A percentile compares a stretch with the other conserved stretches of the same genome.
phyloP scores from a whole-genome alignment of 192 early-diverging fungal species.

The Diversispora epigaea region DNA sequence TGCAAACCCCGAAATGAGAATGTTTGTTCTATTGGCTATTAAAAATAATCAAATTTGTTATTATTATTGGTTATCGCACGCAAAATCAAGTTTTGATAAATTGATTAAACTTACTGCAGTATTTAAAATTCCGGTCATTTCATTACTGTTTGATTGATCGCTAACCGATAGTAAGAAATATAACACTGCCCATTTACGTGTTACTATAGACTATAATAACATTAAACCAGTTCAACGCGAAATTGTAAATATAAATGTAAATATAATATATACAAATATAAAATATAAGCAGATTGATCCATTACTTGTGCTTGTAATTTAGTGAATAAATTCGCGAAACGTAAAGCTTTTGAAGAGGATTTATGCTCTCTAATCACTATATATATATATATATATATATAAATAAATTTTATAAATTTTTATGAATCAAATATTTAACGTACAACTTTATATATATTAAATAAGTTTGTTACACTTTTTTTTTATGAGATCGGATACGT shows the following conservation, averaged over 20 bases:
- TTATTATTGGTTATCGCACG: background rate
- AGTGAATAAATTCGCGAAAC: constrained; percentile 60
- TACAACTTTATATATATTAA: background rate
- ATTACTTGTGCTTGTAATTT: constrained; percentile 53
- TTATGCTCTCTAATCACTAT: constrained; percentile 56
- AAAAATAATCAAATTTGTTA: background rate
- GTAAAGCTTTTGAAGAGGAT: constrained; percentile 52
- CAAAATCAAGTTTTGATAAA: background rate
- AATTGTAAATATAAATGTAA: background rate
- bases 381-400: background rate
- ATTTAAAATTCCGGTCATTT: constrained; percentile 18
- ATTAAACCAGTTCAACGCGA: background rate
- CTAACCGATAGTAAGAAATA: constrained; percentile 55
- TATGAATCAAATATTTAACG: background rate
- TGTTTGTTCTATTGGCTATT: constrained; percentile 29
- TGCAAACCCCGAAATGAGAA: constrained; percentile 28
- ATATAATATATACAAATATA: background rate
- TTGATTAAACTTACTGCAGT: constrained; percentile 17
- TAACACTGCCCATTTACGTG: constrained; percentile 59
- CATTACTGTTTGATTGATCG: constrained; percentile 34
- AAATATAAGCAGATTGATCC: background rate
- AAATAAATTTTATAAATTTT: background rate
- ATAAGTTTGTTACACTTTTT: constrained; percentile 55
- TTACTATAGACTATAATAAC: constrained; percentile 42
- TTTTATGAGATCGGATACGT: constrained; percentile 61